phyloP scores from a whole-genome alignment of 768 basidiomycete genomes.

The Suillus clintonianus region DNA sequence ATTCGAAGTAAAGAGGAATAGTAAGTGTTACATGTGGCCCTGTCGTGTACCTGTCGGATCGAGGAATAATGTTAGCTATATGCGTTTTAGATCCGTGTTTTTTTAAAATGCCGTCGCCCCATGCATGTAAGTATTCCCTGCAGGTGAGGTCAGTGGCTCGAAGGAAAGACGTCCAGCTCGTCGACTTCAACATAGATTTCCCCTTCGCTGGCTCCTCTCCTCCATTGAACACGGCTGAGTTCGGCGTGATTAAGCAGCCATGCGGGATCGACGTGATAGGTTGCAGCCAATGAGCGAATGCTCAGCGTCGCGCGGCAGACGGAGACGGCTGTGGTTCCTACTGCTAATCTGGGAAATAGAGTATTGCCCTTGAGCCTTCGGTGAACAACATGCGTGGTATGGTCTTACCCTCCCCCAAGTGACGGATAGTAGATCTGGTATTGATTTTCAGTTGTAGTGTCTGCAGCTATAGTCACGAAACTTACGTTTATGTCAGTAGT shows the following conservation, averaged over 20 bases:
- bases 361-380: not conserved
- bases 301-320: slow-evolving; percentile 42
- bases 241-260: slow-evolving; percentile 49
- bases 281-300: slow-evolving; percentile 43
- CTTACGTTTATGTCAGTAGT: slow-evolving; percentile 14
- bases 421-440: slow-evolving; percentile 12
- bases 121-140: too few relatives aligned
- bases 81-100: not conserved
- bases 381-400: not conserved
- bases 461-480: not conserved
- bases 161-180: not conserved
- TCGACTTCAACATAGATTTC: slow-evolving; percentile 32
- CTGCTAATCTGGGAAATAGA: slow-evolving; percentile 5
- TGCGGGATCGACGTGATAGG: slow-evolving; percentile 40
- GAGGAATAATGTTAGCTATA: too few relatives aligned
- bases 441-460: not conserved
- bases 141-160: not conserved
- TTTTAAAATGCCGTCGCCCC: not conserved
- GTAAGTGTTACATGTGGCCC: too few relatives aligned
- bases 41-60: too few relatives aligned
- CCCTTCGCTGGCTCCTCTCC: slow-evolving; percentile 34
- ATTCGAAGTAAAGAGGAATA: too few relatives aligned
- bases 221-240: slow-evolving; percentile 45
- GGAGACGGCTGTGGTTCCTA: slow-evolving; percentile 22
- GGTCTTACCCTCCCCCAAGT: slow-evolving; percentile 11